Base-by-base conservation (phyloP, 208 protist species). In the Baffinella frigidus region DNA sequence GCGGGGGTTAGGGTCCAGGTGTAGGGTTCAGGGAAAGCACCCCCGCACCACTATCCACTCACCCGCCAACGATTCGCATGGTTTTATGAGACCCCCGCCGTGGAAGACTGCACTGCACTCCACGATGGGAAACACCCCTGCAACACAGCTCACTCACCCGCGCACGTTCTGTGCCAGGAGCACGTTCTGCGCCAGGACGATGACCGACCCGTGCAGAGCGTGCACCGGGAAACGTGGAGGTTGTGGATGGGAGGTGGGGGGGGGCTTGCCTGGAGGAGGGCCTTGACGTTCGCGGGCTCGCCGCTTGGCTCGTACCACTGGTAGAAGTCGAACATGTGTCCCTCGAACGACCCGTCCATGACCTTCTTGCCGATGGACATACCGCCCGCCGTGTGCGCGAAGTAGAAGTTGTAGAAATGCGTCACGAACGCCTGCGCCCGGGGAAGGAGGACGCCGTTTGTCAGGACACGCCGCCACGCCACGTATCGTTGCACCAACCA, bases 391-490 rank as follows among this genome's bases (percentile, higher is more conserved):
- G 74, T 84, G 44, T 84, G 74, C 48, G 74, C 74, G 74, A 84
- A 84, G 74, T 84, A 84, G 74, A 36, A 84, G 74, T 84, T 84
- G 74, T 84, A 84, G 44, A 84, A 84, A 43, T 84, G 74, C 11
- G 30, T 48, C 2, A 84, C 74, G 27, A 84, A 84, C 48, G 44
- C 74, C 36, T 84, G 30, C 9, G 74, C 30, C 11, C 56, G 7
- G 3, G 30, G 24, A 2, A 5, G n/a, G 24, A 24, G 7, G 9
- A 30, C 9, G 14, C 14, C 10, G 11, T 35, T 73, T 73, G 9
- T 73, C 14, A 27, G 7, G 24, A 64, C 56, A 3, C 17, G 2
- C 56, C 3, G 56, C 24, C 56, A 64, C 24, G 0, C 24, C 9
- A 27, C 56, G 17, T 27, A 64, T n/a, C 56, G 56, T n/a, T n/a